Evolutionary conservation across 1,284 basidiomycete genomes (phyloP), one percentile per base, ranked within the genome.

Genomic region (Nidula niveotomentosa): DNA sequence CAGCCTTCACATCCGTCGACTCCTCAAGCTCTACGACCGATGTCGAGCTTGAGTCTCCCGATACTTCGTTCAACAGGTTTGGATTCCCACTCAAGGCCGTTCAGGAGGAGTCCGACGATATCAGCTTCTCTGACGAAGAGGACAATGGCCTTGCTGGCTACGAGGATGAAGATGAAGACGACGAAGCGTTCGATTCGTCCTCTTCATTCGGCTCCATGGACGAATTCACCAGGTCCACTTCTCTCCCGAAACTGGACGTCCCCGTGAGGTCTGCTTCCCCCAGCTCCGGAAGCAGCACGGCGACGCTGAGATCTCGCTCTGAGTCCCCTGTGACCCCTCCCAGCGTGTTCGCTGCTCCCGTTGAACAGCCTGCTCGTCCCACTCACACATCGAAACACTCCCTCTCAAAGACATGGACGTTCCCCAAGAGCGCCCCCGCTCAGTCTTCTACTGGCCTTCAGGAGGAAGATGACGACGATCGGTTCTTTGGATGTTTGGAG

Each of bases 401-500:
- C 0, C 73, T 90, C 23, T 81, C 81, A 23, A 85, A 80, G 69
- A 75, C 76, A 0, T 91, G 90, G 90, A 86, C 85, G 0, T 91
- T 91, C 71, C 86, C 88, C 0, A 72, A 67, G 36, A 75, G 69
- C 43, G 58, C 64, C 15, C 69, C 67, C 15, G 51, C 64, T 18
- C 54, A 61, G 10, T 55, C 60, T 8, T 41, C 62, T 17, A 62
- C 62, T 1, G 57, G 66, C 1, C 52, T 60, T 2, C 56, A 59
- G 6, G 53, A 56, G 7, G 65, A 71, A n/a, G 53, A 65, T n/a
- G 68, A 76, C 8, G 74, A 84, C 33, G 89, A 91, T 63, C 79
- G 74, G 36, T 91, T 91, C 77, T 91, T 91, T 62, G 84, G 80
- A 41, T 91, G 88, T 62, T 68, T 91, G 59, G 84, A 86, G 51